Percentiles rank a stretch among this genome's conserved stretches.
phyloP scores from a whole-genome alignment of 768 basidiomycete species.

The Suillus bovinus region DNA sequence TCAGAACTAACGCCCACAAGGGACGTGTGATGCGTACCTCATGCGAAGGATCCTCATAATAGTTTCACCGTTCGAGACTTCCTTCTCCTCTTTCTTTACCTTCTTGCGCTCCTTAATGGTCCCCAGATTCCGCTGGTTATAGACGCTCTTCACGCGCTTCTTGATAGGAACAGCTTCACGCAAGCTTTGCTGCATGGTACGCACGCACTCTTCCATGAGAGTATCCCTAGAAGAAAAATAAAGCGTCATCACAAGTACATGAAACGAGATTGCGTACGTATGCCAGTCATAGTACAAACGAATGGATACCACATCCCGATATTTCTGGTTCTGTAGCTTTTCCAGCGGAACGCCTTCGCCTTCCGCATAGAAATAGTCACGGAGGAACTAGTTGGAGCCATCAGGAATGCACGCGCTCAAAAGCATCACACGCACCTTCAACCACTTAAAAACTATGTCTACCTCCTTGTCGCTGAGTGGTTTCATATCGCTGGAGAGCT shows the following conservation, averaged over 20 bases:
- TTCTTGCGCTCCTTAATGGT: conserved; percentile 94
- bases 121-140: conserved; percentile 89
- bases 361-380: conserved; percentile 93
- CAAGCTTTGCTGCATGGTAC: conserved; percentile 89
- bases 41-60: conserved; percentile 95
- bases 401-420: not conserved
- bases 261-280: conserved; percentile 53
- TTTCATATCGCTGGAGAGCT: conserved; percentile 85
- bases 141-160: conserved; percentile 92
- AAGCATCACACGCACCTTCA: conserved; percentile 62
- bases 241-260: conserved; percentile 5
- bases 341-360: conserved; percentile 91
- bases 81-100: conserved; percentile 84
- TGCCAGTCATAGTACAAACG: conserved; percentile 96
- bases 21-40: conserved; percentile 55
- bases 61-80: conserved; percentile 78
- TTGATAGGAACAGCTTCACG: conserved; percentile 73
- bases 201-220: conserved; percentile 93
- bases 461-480: conserved; percentile 94
- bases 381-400: conserved; percentile 64
- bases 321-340: conserved; percentile 89
- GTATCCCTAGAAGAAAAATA: conserved; percentile 53
- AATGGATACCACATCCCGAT: conserved; percentile 86
- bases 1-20: not conserved
- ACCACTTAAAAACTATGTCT: conserved; percentile 98